These are phyloP conservation scores for Aureobasidium subglaciale DNA, from an alignment of 2,329 filamentous ascomycete genomes.

Conservation along the genomic window DNA sequence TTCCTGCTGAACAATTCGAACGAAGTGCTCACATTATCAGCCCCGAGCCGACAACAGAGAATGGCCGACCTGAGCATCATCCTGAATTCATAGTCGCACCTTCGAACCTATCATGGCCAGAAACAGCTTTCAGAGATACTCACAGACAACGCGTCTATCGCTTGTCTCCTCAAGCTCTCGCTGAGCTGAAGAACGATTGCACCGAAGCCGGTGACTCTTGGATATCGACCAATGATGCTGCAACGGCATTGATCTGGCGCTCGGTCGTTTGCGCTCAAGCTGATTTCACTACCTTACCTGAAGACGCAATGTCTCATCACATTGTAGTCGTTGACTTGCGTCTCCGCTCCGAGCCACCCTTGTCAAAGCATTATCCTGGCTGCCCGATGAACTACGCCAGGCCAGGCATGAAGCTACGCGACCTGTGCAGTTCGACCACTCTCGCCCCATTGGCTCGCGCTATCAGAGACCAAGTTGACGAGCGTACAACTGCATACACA, in stretches of 20 bases:
- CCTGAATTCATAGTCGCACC: not conserved
- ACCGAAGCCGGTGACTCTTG: conserved; percentile 1
- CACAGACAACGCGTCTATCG: conserved; percentile 3
- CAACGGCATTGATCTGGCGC: not conserved
- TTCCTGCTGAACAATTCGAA: not conserved
- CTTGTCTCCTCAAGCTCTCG: not conserved
- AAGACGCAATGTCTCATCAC: conserved; percentile 1
- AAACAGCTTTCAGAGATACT: not conserved
- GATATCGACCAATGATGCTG: conserved; percentile 1
- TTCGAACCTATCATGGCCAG: not conserved
- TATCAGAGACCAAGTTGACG: not conserved
- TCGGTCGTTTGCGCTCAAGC: not conserved
- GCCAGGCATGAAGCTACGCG: not conserved
- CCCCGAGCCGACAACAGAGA: not conserved
- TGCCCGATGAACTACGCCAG: conserved; percentile 2
- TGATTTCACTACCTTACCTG: not conserved
- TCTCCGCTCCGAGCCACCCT: not conserved
- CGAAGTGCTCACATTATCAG: not conserved
- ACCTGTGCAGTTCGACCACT: not conserved
- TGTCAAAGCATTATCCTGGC: not conserved
- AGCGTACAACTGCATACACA: not conserved
- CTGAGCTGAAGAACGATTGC: not conserved
- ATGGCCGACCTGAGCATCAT: not conserved
- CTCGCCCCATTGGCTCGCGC: not conserved
- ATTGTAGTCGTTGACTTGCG: not conserved